Percentiles rank a stretch among this genome's conserved stretches.
Evolutionary conservation across 306 rosid species (phyloP).

Genomic region (Echinosophora koreensis): DNA sequence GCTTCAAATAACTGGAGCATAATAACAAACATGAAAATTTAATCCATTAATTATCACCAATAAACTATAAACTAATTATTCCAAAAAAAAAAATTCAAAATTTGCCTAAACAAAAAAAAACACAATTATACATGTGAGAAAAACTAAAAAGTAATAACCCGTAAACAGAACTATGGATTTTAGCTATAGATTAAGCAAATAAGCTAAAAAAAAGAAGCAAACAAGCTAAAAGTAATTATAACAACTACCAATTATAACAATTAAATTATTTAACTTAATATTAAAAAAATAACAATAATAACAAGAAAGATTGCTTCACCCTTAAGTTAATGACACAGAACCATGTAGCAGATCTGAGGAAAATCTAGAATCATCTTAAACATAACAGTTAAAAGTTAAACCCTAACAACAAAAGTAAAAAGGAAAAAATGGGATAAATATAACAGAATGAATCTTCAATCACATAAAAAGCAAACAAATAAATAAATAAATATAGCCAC

Average conservation of each 20-base stretch:
- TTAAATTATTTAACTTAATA: background rate
- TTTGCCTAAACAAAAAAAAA: background rate
- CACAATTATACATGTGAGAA: background rate
- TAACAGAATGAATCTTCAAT: constrained; percentile 36
- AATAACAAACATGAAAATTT: constrained; percentile 1
- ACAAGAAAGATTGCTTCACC: background rate
- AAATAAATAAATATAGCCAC: background rate
- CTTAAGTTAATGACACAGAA: background rate
- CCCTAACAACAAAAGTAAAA: background rate
- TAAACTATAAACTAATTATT: background rate
- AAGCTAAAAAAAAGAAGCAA: too few species aligned
- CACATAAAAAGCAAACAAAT: background rate
- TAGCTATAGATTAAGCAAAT: background rate
- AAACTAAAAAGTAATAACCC: background rate
- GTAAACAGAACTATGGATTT: background rate
- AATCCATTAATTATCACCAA: background rate
- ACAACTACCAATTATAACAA: background rate
- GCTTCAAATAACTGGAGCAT: constrained; percentile 53
- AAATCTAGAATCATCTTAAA: constrained; percentile 45
- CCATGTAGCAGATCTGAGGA: constrained; percentile 40
- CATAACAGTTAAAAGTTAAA: background rate
- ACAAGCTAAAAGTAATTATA: too few species aligned
- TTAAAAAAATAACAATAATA: background rate
- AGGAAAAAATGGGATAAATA: background rate
- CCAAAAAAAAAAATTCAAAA: background rate